phyloP scores from a whole-genome alignment of 352 stramenopile genomes.

The Pythium scleroteichum region DNA sequence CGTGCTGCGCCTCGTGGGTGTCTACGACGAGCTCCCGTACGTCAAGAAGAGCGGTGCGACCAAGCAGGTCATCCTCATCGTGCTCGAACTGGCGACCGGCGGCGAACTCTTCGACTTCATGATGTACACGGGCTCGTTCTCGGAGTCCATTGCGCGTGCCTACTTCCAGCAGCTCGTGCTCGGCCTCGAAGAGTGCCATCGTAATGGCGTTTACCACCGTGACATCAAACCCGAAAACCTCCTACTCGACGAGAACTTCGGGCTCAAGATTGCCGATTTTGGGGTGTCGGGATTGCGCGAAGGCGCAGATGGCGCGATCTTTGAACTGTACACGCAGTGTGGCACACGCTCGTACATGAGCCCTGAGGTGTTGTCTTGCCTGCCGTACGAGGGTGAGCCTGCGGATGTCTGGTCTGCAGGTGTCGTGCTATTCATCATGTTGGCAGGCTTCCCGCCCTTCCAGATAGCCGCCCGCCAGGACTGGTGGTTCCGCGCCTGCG shows the following conservation, averaged over 20 bases:
- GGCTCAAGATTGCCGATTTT: constrained; percentile 95
- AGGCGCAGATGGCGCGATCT: constrained; percentile 53
- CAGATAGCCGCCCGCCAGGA: constrained; percentile 86
- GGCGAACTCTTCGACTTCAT: constrained; percentile 93
- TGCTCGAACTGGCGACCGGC: constrained; percentile 85
- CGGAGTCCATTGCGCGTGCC: constrained; percentile 80
- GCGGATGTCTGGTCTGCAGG: constrained; percentile 92
- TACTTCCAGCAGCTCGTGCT: constrained; percentile 89
- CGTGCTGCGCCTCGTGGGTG: constrained; percentile 77
- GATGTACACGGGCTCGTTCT: constrained; percentile 92
- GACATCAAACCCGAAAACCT: constrained; percentile 96
- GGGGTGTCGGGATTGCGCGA: constrained; percentile 91
- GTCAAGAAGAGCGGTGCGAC: constrained; percentile 69
- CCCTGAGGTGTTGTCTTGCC: constrained; percentile 87
- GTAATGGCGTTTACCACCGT: constrained; percentile 85
- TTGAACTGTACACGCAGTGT: constrained; percentile 86
- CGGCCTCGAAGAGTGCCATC: constrained; percentile 82
- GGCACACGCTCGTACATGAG: constrained; percentile 93
- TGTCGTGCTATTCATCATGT: constrained; percentile 94
- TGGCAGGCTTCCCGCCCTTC: constrained; percentile 92
- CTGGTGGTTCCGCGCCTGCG: constrained; percentile 89
- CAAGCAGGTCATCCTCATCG: constrained; percentile 87
- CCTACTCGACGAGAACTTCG: constrained; percentile 81
- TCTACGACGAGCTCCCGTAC: constrained; percentile 74
- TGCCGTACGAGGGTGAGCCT: constrained; percentile 83